Base-by-base conservation (phyloP, 2,329 filamentous ascomycete genomes). In the Sclerotinia trifoliorum region DNA sequence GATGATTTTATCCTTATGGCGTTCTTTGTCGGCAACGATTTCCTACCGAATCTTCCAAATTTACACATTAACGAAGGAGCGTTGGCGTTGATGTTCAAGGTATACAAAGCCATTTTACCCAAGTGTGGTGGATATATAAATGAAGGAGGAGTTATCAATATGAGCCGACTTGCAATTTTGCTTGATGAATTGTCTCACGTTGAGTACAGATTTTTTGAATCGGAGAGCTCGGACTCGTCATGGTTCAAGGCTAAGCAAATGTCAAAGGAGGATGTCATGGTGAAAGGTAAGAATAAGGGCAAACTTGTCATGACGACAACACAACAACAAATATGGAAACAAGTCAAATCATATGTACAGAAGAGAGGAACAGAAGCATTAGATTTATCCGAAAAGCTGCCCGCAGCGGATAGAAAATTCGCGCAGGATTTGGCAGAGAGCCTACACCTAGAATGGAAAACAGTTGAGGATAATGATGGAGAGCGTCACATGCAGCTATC, bases 1-100 rank as follows among this genome's bases (percentile, higher is more conserved):
- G 95, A 99, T 78, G 95, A 99, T 83, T 99, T 99, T 80, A 98
- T 99, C 78, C 86, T 99, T 70, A 97, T 99, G 93, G 94, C 94
- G 60, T 99, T 99, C 82, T 99, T 99, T 79, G 93, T 99, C 75
- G 95, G 95, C 78, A 99, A 99, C 80, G 95, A 99, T 85, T 99
- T 99, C 82, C 85, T 99, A 79, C 95, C 95, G 3, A 97, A 99
- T 80, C 84, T 99, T 69, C 96, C 96, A 6, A 92, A 96, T 77
- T 81, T 99, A 72, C 95, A 99, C 80, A 99, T 99, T 80, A 99
- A 99, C 80, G 96, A 99, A 80, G 96, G 95, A 72, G 95, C 96
- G 29, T 82, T 99, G 79, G 92, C 94, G 32, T 90, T 95, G 77
- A 99, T 99, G 95, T 99, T 99, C 79, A 90, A 91, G 77, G 88